Percentiles rank a stretch among this genome's conserved stretches.
phyloP scores from a whole-genome alignment of 768 basidiomycete genomes.

The Mycena alexandri region DNA sequence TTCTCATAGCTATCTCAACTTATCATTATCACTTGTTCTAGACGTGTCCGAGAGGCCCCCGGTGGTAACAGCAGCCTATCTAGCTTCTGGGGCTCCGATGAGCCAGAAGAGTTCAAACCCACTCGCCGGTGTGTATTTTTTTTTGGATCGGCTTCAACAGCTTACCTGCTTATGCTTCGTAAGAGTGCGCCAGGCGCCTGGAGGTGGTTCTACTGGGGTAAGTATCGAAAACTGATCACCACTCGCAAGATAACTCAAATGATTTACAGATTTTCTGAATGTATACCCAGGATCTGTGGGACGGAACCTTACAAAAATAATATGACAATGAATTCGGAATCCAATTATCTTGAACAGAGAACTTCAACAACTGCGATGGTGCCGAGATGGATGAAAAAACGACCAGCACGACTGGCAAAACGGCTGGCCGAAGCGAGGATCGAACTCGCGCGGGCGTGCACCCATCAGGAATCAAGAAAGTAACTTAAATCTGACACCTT shows the following conservation, averaged over 20 bases:
- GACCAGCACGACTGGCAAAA: conserved; percentile 14
- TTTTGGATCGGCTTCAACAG: not conserved
- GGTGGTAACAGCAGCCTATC: conserved; percentile 58
- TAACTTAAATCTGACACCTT: conserved; percentile 91
- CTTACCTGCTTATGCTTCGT: not conserved
- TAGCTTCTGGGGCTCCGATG: conserved; percentile 63
- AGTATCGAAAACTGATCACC: not conserved
- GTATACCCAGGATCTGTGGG: conserved; percentile 3
- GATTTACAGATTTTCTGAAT: conserved; percentile 17
- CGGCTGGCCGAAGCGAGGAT: conserved; percentile 86
- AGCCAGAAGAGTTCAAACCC: conserved; percentile 69
- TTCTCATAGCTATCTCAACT: not conserved
- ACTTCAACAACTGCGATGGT: too few species aligned
- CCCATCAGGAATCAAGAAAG: conserved; percentile 86
- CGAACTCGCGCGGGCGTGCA: conserved; percentile 90
- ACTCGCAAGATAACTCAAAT: not conserved
- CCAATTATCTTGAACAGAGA: too few species aligned
- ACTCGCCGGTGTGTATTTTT: conserved; percentile 68
- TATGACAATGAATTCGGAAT: too few species aligned
- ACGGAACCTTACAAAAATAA: too few species aligned
- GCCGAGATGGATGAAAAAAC: too few species aligned
- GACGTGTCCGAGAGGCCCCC: conserved; percentile 60
- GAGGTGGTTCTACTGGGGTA: conserved; percentile 24
- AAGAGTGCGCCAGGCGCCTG: conserved; percentile 26
- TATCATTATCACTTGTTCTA: conserved; percentile 39